These are phyloP conservation scores for Mycena alexandri DNA, from an alignment of 768 basidiomycete species.

Conservation along the genomic window DNA sequence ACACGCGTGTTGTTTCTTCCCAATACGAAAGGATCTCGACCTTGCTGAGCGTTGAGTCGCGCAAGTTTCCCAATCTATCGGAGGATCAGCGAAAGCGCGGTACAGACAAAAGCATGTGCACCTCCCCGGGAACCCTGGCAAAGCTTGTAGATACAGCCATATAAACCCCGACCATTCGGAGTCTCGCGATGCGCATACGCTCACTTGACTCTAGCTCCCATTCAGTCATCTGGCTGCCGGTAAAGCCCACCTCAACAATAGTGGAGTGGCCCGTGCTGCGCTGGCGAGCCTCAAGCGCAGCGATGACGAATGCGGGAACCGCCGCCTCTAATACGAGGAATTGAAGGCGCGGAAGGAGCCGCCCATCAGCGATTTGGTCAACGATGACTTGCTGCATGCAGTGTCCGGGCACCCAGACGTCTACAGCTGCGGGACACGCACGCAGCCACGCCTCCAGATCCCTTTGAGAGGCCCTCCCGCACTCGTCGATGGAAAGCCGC, in stretches of 20 bases:
- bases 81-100: neutral
- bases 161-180: neutral
- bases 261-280: neutral
- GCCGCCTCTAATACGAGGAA: neutral
- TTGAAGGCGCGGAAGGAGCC: neutral
- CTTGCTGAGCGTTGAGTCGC: neutral
- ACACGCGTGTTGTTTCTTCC: no score
- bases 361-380: conserved; percentile 1
- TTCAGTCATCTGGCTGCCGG: neutral
- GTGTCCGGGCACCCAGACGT: neutral
- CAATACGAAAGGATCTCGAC: neutral
- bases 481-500: neutral
- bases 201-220: neutral
- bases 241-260: neutral
- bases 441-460: neutral
- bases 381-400: neutral
- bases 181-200: neutral
- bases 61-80: neutral
- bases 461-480: neutral
- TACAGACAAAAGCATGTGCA: neutral
- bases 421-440: neutral
- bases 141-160: neutral
- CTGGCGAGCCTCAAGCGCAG: conserved; percentile 1
- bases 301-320: neutral
- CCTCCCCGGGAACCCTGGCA: neutral